Evolutionary conservation across 805 yeast genomes (phyloP), one percentile per base, ranked within the genome.

Genomic region (Ogataea naganishii): DNA sequence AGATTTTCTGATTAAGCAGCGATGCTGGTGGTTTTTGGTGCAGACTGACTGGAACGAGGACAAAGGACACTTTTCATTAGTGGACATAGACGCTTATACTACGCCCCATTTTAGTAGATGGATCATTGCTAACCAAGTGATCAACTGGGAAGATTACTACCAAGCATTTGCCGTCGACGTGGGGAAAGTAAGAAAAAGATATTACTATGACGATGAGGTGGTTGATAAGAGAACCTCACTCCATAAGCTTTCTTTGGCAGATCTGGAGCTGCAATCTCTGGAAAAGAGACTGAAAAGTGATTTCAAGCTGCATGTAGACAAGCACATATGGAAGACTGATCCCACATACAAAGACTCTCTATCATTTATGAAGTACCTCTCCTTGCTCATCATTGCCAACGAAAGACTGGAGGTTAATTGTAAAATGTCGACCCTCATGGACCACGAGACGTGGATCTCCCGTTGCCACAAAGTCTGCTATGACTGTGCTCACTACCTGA

Each of bases 31-130:
- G 61, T 21, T 41, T 1, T 37, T 53, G 14, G 39, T 54, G 6
- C 42, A 40, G 6, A 33, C 43, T 19, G 63, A 57, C 35, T 58
- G 62, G 62, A 41, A 41, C 21, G 60, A 58, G 24, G 47, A 44
- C 19, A 37, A 38, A 18, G 45, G 43, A 19, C 31, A 56, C 10
- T 41, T 40, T 27, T 38, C 47, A 0, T 20, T 51, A 16, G 42
- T 56, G 4, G 30, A 39, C 4, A 17, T 34, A 3, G 33, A 32
- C 8, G 37, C 43, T 12, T 54, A 47, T 29, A 27, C 46, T 2
- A 48, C 52, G 5, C 45, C 49, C 3, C 7, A 34, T 17, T 59
- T 58, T 4, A 28, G 37, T 3, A 33, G 40, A 31, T 41, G 52
- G 52, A 26, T 37, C 2, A 25, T 36, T 11, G 24, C 25, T 12